Base-by-base conservation (phyloP, 495 filamentous ascomycete species). In the Penicillium longicatenatum region DNA sequence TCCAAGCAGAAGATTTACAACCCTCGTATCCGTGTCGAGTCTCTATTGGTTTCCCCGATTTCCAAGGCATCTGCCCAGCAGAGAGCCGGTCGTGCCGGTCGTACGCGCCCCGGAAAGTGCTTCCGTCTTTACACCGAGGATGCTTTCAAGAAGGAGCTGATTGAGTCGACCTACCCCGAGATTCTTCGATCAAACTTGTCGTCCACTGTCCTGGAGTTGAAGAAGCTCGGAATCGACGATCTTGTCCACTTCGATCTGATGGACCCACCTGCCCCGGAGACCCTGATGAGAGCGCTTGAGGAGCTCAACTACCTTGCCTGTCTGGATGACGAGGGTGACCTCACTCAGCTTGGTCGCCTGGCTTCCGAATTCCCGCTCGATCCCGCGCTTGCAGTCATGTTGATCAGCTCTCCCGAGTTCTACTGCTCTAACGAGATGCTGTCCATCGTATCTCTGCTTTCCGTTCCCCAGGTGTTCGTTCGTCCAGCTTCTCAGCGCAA, bases 1-100 rank as follows among this genome's bases (percentile, higher is more conserved):
- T 96, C 90, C 71, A 99, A 99, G 80, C 95, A 99, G 70, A 99
- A 99, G 75, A 92, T 99, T 60, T 99, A 98, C 82, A 97, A 98
- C 68, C 93, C 95, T 22, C 87, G 95, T 52, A 90, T 97, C 54
- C 89, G 95, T 68, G 93, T 98, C 41, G 95, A 99, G 72, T 98
- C 95, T 0, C 79, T 99, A 2, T 78, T 99, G 6, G 93, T 99
- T 6, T 96, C 95, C 12, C 90, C 95, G 5, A 98, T 98, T 52
- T 97, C 93, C 31, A 97, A 96, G 75, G 95, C 95, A 12, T 98
- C 94, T n/a, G 95, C 95, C 0, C 92, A 97, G 63, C 95, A 99
- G 74, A 82, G 95, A 74, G 95, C 95, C 62, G 94, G 94, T 87
- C 91, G 94, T 88, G 94, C 94, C 17, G 94, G 94, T 83, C 92